Evolutionary conservation across 2,329 filamentous ascomycete species (phyloP), one percentile per base, ranked within the genome.

Genomic region (Meredithiella fracta): DNA sequence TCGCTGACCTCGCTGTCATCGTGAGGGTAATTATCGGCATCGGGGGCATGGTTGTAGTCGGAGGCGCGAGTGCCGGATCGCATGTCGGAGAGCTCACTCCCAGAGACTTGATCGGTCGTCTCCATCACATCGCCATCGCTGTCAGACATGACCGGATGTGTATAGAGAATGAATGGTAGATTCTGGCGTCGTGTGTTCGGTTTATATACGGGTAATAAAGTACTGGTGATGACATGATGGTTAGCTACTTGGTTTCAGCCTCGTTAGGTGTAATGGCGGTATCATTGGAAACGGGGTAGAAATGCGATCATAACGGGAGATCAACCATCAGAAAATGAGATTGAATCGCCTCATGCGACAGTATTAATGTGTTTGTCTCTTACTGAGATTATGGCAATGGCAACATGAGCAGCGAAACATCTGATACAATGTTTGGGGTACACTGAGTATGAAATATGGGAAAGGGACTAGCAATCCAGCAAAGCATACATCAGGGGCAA

Each of bases 81-180:
- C 62, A 78, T 73, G 64, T 94, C 85, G 63, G 86, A 89, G 59
- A 85, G 75, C 63, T 89, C 86, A 74, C 81, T 87, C 63, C 88
- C 86, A 69, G 77, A 85, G 61, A 76, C 76, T 60, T 76, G 64
- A 58, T 59, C 60, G 29, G 47, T 53, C 50, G 53, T 49, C 29
- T 60, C 59, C 37, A 60, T 57, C 47, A 58, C 44, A 47, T 59
- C 54, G 55, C 51, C 50, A 22, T 56, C 57, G 42, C 57, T 59
- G 51, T 59, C 57, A 34, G 57, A 59, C 57, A 59, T 59, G 34
- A 9, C 26, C 37, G 20, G 20, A 37, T 47, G n/a, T 37, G 20
- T 26, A 20, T 17, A 38, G 51, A 22, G 29, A n/a, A 26, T 47
- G 53, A 15, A 31, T 55, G 55, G 25, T 42, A 26, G 20, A 22